Evolutionary conservation across 2,329 filamentous ascomycete genomes (phyloP).

Genomic region (Colletotrichum sp.): DNA sequence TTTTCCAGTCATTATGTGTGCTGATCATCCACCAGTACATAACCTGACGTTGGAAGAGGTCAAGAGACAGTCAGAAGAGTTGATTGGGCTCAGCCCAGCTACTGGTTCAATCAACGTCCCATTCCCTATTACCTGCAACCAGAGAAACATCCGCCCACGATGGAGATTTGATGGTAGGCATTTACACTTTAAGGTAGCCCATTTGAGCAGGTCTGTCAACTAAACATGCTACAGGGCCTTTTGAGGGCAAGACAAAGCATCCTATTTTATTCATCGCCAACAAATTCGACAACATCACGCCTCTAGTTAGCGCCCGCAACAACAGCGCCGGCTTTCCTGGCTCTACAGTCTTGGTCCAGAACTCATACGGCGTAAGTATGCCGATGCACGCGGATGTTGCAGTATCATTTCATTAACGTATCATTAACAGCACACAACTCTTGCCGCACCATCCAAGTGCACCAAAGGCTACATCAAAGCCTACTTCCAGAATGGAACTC

Average conservation of each 20-base stretch:
- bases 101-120: slow-evolving; percentile 49
- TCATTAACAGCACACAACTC: slow-evolving; percentile 50
- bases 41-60: slow-evolving; percentile 38
- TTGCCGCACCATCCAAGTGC: slow-evolving; percentile 49
- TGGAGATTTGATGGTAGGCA: slow-evolving; percentile 42
- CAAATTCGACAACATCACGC: slow-evolving; percentile 53
- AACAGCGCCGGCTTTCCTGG: slow-evolving; percentile 48
- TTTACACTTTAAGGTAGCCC: background rate
- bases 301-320: slow-evolving; percentile 47
- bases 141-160: slow-evolving; percentile 40
- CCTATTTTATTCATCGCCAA: slow-evolving; percentile 53
- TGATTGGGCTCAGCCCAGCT: slow-evolving; percentile 41
- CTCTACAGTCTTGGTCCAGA: slow-evolving; percentile 52
- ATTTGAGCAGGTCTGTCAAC: background rate
- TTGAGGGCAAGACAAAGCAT: slow-evolving; percentile 40
- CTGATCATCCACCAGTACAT: slow-evolving; percentile 38
- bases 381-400: background rate
- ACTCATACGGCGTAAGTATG: slow-evolving; percentile 53
- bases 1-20: slow-evolving; percentile 51
- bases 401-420: background rate
- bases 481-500: slow-evolving; percentile 50
- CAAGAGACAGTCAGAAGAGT: slow-evolving; percentile 32
- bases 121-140: slow-evolving; percentile 43
- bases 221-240: slow-evolving; percentile 19
- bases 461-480: slow-evolving; percentile 43